These are phyloP conservation scores for Agapanthus africanus DNA, from an alignment of 106 monocot species.

Conservation along the genomic window DNA sequence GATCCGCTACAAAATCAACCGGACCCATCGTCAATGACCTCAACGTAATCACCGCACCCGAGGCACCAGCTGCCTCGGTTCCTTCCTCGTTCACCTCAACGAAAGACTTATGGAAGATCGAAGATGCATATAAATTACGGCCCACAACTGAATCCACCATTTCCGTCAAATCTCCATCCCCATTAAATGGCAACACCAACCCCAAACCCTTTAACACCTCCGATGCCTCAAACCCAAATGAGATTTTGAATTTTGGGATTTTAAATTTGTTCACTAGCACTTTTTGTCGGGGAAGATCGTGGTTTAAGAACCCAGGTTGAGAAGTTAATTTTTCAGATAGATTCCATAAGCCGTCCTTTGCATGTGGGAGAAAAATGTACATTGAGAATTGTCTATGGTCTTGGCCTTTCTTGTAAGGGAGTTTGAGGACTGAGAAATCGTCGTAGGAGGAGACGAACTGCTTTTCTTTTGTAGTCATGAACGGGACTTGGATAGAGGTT, in stretches of 20 bases:
- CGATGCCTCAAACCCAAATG: conserved; percentile 65
- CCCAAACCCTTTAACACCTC: conserved; percentile 39
- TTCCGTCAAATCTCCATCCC: conserved; percentile 34
- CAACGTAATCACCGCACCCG: conserved; percentile 38
- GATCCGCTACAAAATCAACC: conserved; percentile 44
- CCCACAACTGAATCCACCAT: conserved; percentile 30
- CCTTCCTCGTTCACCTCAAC: conserved; percentile 81
- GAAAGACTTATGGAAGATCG: conserved; percentile 63
- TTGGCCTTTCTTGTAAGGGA: conserved; percentile 53
- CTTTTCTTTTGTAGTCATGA: conserved; percentile 37
- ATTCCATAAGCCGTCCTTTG: conserved; percentile 36
- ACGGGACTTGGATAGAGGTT: conserved; percentile 33
- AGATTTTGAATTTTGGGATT: conserved; percentile 69
- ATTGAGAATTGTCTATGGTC: conserved; percentile 66
- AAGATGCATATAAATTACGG: conserved; percentile 27
- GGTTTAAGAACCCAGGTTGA: conserved; percentile 34
- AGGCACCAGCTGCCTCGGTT: conserved; percentile 69
- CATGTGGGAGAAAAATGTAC: conserved; percentile 69
- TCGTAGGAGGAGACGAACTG: conserved; percentile 37
- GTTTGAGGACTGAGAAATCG: conserved; percentile 56
- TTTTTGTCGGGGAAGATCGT: conserved; percentile 29
- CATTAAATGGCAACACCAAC: conserved; percentile 36
- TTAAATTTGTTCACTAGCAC: conserved; percentile 40
- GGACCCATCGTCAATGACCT: conserved; percentile 12
- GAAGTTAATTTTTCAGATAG: conserved; percentile 45